Base-by-base conservation (phyloP, 129 eudicot genomes). In the Lactuca saligna region DNA sequence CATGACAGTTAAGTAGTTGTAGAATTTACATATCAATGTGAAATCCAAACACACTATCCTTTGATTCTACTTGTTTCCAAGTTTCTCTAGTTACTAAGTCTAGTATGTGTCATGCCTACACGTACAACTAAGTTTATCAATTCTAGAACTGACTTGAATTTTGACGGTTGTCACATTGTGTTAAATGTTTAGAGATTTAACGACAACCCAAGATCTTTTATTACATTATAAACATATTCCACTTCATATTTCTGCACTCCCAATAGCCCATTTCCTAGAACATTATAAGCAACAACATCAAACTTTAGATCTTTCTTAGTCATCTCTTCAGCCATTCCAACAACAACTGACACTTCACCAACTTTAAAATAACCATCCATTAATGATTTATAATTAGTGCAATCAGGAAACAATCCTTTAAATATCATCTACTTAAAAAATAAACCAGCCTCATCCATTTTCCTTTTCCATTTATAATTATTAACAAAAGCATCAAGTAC, bases 341-440 rank as follows among this genome's bases (percentile, higher is more conserved):
- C 87, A 61, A 97, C 99, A 62, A 83, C 69, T 53, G 96, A 85
- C 59, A 78, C 89, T 68, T 89, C 83, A 32, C 99, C 89, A 39
- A 86, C 69, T 85, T 87, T 94, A 61, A 94, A 94, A 69, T 83
- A 75, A 5, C 91, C 93, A 83, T 94, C 97, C 92, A 94, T 87
- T 74, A 94, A 49, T 10, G 92, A 82, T 2, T 97, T 94, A 77
- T 89, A 89, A 71, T 76, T 89, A 60, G 75, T 85, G 70, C 73
- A 76, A 75, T 94, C 96, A 25, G 84, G 78, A 62, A 69, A 67
- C 54, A 94, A 63, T 72, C 91, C 96, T 66, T 54, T 70, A 8
- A 87, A 85, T 57, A 71, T 72, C 61, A 66, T 82, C n/a, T n/a
- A n/a, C n/a, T n/a, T n/a, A n/a, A n/a, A n/a, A n/a, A n/a, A n/a